These are phyloP conservation scores for Hirsutella thompsonii DNA, from an alignment of 2,329 filamentous ascomycete genomes.

Conservation along the genomic window DNA sequence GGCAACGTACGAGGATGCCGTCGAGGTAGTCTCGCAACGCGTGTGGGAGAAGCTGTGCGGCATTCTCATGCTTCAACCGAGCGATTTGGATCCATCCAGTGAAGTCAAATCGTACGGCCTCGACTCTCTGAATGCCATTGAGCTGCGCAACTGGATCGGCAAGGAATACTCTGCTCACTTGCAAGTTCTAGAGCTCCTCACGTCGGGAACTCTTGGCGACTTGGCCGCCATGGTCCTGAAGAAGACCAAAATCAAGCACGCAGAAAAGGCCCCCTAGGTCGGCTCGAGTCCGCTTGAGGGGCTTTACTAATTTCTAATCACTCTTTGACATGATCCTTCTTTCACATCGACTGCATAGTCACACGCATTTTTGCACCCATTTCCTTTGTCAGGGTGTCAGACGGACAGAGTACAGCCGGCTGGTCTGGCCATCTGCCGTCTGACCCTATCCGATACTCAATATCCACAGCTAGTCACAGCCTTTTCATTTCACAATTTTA, in stretches of 20 bases:
- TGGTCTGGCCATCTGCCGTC: too few species aligned
- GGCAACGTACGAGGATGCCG: conserved; percentile 8
- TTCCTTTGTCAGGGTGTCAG: too few species aligned
- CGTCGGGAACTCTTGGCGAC: conserved; percentile 26
- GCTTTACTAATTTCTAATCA: background rate
- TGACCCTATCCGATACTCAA: too few species aligned
- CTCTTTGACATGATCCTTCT: too few species aligned
- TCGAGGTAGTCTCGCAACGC: conserved; percentile 11
- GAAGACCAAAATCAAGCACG: conserved; percentile 8
- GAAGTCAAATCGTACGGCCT: conserved; percentile 18
- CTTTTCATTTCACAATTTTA: too few species aligned
- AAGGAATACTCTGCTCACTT: conserved; percentile 27
- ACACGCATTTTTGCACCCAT: too few species aligned
- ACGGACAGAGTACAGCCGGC: too few species aligned
- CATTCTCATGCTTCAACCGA: conserved; percentile 14
- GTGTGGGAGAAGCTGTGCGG: conserved; percentile 21
- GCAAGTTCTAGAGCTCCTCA: conserved; percentile 42
- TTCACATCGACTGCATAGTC: too few species aligned
- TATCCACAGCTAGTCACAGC: too few species aligned
- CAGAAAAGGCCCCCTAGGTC: background rate
- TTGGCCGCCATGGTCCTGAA: conserved; percentile 12
- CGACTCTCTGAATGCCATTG: conserved; percentile 35
- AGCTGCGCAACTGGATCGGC: conserved; percentile 37
- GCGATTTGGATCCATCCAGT: conserved; percentile 10
- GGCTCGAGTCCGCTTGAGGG: background rate